phyloP scores from a whole-genome alignment of 2,329 filamentous ascomycete species.

The Phaeosphaeria sp. region DNA sequence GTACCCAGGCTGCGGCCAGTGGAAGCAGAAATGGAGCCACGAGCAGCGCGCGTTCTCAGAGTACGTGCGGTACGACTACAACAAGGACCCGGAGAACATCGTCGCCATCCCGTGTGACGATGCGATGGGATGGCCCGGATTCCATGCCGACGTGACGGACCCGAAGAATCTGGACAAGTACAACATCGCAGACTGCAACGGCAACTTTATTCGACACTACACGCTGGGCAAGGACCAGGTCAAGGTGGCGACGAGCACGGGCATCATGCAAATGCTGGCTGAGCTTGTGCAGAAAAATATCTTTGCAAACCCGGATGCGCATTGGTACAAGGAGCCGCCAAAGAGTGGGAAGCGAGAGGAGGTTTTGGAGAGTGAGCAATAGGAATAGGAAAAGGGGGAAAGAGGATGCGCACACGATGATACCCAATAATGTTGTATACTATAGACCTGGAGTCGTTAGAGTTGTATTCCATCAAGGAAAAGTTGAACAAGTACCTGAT shows the following conservation, averaged over 20 bases:
- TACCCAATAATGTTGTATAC: background rate
- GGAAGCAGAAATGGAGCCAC: constrained; percentile 37
- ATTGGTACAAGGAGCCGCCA: constrained; percentile 1
- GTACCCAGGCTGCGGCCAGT: constrained; percentile 35
- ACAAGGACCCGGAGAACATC: constrained; percentile 29
- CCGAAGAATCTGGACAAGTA: constrained; percentile 10
- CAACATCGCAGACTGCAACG: constrained; percentile 30
- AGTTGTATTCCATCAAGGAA: background rate
- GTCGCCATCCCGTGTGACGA: constrained; percentile 44
- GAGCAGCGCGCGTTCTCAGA: constrained; percentile 45
- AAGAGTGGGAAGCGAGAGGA: background rate
- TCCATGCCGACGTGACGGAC: constrained; percentile 21
- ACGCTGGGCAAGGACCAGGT: constrained; percentile 25
- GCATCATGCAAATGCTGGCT: constrained; percentile 26
- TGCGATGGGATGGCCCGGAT: constrained; percentile 42
- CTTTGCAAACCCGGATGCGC: background rate
- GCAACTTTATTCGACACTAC: constrained; percentile 39
- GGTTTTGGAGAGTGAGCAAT: background rate
- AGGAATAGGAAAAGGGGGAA: background rate
- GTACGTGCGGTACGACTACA: constrained; percentile 44
- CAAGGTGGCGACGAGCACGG: constrained; percentile 6
- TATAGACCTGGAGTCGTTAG: background rate
- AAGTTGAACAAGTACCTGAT: too few species aligned
- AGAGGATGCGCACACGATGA: background rate
- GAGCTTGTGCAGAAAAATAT: background rate